These are phyloP conservation scores for Allium cepa DNA, from an alignment of 106 monocot genomes.

Conservation along the genomic window DNA sequence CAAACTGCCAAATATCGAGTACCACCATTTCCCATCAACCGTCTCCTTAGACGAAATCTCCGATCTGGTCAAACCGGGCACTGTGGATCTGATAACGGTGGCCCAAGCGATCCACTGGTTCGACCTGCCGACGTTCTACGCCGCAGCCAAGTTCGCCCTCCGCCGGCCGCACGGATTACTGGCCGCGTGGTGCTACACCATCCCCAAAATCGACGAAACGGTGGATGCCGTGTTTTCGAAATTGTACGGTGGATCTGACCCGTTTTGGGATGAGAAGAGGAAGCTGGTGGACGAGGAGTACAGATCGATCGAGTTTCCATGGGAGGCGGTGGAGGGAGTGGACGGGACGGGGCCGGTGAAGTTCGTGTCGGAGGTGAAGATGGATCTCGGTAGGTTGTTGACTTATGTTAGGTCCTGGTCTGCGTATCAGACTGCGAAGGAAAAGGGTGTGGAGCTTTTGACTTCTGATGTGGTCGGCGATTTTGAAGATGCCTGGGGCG, in stretches of 20 bases:
- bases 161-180: constrained; percentile 46
- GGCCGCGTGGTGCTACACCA: constrained; percentile 73
- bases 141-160: constrained; percentile 25
- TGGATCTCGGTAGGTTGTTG: constrained; percentile 34
- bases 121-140: constrained; percentile 65
- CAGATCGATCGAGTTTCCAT: constrained; percentile 50
- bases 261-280: constrained; percentile 40
- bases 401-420: constrained; percentile 69
- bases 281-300: constrained; percentile 44
- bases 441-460: constrained; percentile 59
- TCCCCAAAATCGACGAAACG: constrained; percentile 24
- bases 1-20: constrained; percentile 48
- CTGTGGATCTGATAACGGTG: constrained; percentile 68
- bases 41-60: constrained; percentile 22
- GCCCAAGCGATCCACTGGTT: constrained; percentile 91
- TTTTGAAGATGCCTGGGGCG: constrained; percentile 55
- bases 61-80: constrained; percentile 22
- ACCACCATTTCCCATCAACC: constrained; percentile 33
- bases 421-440: constrained; percentile 67
- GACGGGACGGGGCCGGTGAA: constrained; percentile 55
- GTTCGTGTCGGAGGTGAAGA: constrained; percentile 34
- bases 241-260: constrained; percentile 19
- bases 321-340: constrained; percentile 60
- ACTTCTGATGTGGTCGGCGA: constrained; percentile 35
- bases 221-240: constrained; percentile 37